phyloP scores from a whole-genome alignment of 1,284 basidiomycete genomes.

The Pyrrhoderma noxium region DNA sequence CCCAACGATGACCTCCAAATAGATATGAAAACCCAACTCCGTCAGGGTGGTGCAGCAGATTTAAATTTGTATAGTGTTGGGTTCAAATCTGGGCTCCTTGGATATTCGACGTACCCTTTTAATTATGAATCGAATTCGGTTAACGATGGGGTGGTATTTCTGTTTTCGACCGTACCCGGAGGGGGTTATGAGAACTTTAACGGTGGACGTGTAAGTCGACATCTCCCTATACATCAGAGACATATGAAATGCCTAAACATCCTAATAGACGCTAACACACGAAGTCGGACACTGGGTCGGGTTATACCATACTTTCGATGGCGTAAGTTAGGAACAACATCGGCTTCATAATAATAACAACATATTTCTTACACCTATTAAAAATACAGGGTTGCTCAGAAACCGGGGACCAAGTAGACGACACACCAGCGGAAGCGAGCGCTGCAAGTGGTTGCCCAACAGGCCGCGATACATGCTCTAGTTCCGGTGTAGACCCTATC shows the following conservation, averaged over 20 bases:
- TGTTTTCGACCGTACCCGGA: constrained; percentile 45
- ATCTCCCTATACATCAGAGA: too few species aligned
- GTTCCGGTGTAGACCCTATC: constrained; percentile 38
- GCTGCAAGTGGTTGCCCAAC: constrained; percentile 40
- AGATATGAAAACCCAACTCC: constrained; percentile 43
- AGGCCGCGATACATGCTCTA: constrained; percentile 40
- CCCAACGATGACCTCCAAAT: constrained; percentile 35
- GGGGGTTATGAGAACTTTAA: constrained; percentile 40
- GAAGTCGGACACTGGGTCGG: constrained; percentile 54
- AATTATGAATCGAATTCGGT: constrained; percentile 31
- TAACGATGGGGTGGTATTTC: constrained; percentile 45
- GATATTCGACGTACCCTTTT: constrained; percentile 45
- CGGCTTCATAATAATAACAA: neutral
- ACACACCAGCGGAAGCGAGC: constrained; percentile 43
- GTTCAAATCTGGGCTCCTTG: constrained; percentile 36
- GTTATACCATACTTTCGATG: constrained; percentile 54
- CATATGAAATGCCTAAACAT: neutral
- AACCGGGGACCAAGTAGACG: constrained; percentile 41
- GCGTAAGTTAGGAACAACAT: constrained; percentile 19
- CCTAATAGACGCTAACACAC: constrained; percentile 42
- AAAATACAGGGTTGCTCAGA: constrained; percentile 41
- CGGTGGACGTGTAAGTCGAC: constrained; percentile 30
- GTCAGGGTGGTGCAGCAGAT: constrained; percentile 33
- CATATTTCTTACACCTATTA: neutral
- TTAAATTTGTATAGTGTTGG: constrained; percentile 50